Evolutionary conservation across 108 stramenopile species (phyloP).

Genomic region (Parietichytrium sp.): DNA sequence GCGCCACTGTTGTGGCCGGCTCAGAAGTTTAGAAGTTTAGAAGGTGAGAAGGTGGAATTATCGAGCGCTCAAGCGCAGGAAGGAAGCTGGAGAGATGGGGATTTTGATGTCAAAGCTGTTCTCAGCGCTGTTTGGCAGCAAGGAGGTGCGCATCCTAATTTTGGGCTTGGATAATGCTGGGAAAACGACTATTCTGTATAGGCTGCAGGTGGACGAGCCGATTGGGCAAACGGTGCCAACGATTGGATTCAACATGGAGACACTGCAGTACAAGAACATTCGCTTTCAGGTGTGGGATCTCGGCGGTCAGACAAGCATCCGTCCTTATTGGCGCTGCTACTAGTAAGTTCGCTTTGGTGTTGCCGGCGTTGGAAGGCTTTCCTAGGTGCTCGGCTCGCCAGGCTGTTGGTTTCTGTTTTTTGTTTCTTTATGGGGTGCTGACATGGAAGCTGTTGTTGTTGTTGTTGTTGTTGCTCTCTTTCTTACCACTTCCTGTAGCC

Average conservation of each 20-base stretch:
- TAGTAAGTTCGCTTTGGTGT: no score
- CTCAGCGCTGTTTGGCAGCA: conserved; percentile 89
- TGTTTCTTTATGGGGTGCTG: no score
- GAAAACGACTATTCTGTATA: conserved; percentile 92
- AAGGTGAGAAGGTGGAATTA: no score
- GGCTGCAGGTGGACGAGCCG: conserved; percentile 70
- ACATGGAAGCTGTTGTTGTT: no score
- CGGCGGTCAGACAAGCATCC: conserved; percentile 97
- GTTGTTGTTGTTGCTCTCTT: no score
- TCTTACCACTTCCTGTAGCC: no score
- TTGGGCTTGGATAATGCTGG: conserved; percentile 97
- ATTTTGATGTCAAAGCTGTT: conserved; percentile 87
- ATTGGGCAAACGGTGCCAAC: conserved; percentile 97
- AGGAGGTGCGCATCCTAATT: conserved; percentile 97
- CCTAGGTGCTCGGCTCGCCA: no score
- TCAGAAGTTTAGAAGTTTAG: no score
- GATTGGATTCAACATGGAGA: conserved; percentile 99
- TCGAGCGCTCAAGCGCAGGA: no score
- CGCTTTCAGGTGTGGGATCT: conserved; percentile 99
- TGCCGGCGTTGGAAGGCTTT: no score
- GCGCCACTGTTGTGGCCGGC: no score
- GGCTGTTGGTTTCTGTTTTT: no score
- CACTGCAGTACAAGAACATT: conserved; percentile 98
- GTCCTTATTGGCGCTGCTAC: conserved; percentile 99
- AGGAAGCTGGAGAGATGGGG: conserved; percentile 84